These are phyloP conservation scores for Penicillium herquei DNA, from an alignment of 495 filamentous ascomycete genomes.

Conservation along the genomic window DNA sequence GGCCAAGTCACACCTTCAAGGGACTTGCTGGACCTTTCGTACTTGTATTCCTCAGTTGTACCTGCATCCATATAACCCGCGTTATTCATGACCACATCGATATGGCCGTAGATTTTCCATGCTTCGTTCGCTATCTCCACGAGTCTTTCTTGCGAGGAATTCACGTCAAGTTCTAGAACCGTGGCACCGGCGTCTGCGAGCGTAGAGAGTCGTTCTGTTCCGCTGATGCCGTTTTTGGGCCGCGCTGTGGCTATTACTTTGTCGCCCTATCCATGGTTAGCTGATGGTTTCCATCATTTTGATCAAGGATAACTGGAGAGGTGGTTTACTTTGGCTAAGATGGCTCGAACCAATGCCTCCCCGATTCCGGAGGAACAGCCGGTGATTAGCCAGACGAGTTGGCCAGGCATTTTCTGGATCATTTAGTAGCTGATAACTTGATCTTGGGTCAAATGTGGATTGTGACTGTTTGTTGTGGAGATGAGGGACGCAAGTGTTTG, in stretches of 20 bases:
- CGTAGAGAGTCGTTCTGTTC: slow-evolving; percentile 30
- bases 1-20: too few relatives aligned
- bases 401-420: not conserved
- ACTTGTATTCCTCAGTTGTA: slow-evolving; percentile 9
- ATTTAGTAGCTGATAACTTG: too few relatives aligned
- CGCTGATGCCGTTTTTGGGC: slow-evolving; percentile 20
- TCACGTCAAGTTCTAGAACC: slow-evolving; percentile 39
- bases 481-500: not conserved
- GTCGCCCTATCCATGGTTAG: slow-evolving; percentile 38
- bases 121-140: slow-evolving; percentile 18
- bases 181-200: slow-evolving; percentile 35
- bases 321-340: slow-evolving; percentile 22
- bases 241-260: slow-evolving; percentile 51
- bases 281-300: not conserved
- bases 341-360: slow-evolving; percentile 35
- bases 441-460: too few relatives aligned
- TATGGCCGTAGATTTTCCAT: slow-evolving; percentile 38
- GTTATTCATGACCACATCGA: slow-evolving; percentile 53
- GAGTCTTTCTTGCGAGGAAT: slow-evolving; percentile 19
- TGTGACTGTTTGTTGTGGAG: not conserved
- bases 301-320: not conserved
- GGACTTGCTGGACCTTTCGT: not conserved
- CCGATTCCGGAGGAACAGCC: slow-evolving; percentile 51
- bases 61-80: slow-evolving; percentile 38
- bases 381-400: slow-evolving; percentile 48